Conservation (phyloP, 352 stramenopile species). For the Nothophytophthora sp. region DNA sequence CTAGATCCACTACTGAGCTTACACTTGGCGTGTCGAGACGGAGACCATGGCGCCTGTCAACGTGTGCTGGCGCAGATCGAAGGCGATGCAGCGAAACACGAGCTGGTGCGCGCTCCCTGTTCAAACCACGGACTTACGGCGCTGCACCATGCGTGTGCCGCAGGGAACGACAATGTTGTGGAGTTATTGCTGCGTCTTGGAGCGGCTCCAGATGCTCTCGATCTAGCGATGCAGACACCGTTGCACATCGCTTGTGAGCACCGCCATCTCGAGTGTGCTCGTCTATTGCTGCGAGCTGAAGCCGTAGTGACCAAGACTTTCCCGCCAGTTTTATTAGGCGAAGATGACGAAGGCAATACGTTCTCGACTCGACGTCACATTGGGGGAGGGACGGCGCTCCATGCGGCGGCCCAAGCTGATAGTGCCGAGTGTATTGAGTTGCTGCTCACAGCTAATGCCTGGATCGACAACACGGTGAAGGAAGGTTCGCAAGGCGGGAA, state of each 20-base stretch:
- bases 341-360: slow-evolving; percentile 19
- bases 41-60: slow-evolving; percentile 46
- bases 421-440: slow-evolving; percentile 59
- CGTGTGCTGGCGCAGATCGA: slow-evolving; percentile 25
- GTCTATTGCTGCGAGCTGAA: slow-evolving; percentile 58
- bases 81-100: not conserved
- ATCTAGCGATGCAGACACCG: slow-evolving; percentile 51
- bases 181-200: slow-evolving; percentile 46
- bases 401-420: slow-evolving; percentile 46
- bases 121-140: slow-evolving; percentile 26
- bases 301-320: slow-evolving; percentile 8
- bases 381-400: slow-evolving; percentile 52
- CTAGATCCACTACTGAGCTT: slow-evolving; percentile 2
- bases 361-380: slow-evolving; percentile 32
- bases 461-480: slow-evolving; percentile 16
- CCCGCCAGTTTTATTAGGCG: slow-evolving; percentile 17
- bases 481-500: slow-evolving; percentile 10
- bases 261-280: slow-evolving; percentile 42
- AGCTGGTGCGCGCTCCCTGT: slow-evolving; percentile 7
- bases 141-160: slow-evolving; percentile 55
- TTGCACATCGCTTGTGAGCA: slow-evolving; percentile 61
- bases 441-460: slow-evolving; percentile 56
- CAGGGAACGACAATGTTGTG: slow-evolving; percentile 46
- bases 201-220: slow-evolving; percentile 27
- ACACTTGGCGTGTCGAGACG: slow-evolving; percentile 37